Conservation (phyloP, 129 eudicot species). For the Flaveria linearis region DNA sequence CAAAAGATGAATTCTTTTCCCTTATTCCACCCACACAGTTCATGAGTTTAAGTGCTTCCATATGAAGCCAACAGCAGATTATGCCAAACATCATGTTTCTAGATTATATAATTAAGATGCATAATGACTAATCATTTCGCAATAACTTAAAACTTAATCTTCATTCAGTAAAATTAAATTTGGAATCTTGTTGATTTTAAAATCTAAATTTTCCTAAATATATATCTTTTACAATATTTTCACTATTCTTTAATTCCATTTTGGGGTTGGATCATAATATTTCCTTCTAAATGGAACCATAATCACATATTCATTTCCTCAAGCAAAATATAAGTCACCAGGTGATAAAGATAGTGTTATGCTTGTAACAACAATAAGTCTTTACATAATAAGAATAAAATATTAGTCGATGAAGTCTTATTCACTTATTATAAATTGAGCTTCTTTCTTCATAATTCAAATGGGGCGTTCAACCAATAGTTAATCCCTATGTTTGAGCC, state of each 20-base stretch:
- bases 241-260: background rate
- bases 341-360: background rate
- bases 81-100: background rate
- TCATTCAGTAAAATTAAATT: no score
- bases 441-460: background rate
- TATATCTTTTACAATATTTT: background rate
- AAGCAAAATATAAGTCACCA: background rate
- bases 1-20: background rate
- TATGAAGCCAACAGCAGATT: background rate
- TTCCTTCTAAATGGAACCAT: background rate
- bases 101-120: background rate
- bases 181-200: no score
- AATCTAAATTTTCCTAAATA: no score
- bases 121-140: background rate
- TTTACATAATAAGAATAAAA: background rate
- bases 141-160: no score
- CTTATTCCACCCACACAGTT: background rate
- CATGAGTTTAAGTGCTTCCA: background rate
- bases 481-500: constrained; percentile 3
- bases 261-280: background rate
- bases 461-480: background rate
- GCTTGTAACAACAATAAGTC: background rate
- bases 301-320: background rate
- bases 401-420: background rate
- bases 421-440: background rate